Evolutionary conservation across 208 protist genomes (phyloP).

Genomic region (Acanthamoeba culbertsoni): DNA sequence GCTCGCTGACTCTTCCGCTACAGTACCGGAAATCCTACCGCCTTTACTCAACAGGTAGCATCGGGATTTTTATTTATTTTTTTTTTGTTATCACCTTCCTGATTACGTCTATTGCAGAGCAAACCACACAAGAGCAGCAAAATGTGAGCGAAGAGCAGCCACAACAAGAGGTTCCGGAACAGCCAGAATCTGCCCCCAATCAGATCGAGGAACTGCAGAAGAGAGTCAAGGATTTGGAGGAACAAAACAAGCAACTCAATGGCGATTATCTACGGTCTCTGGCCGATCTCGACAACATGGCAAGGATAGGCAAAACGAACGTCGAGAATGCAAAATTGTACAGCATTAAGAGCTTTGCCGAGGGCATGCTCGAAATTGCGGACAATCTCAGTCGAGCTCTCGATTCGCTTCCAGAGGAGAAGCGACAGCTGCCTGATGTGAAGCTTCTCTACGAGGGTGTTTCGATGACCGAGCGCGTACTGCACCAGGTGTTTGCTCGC

Average conservation of each 20-base stretch:
- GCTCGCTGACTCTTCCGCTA: no score
- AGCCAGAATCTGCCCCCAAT: neutral
- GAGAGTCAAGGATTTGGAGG: neutral
- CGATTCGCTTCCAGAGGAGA: slow-evolving; percentile 42
- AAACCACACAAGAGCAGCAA: neutral
- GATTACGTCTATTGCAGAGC: no score
- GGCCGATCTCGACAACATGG: slow-evolving; percentile 34
- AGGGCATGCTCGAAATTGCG: slow-evolving; percentile 70
- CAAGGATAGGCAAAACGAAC: neutral
- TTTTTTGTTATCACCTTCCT: no score
- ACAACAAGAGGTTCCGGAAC: neutral
- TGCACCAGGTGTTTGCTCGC: slow-evolving; percentile 34
- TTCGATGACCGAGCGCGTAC: slow-evolving; percentile 46
- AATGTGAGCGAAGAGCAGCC: neutral
- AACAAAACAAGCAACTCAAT: neutral
- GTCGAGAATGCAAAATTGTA: slow-evolving; percentile 51
- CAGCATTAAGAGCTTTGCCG: slow-evolving; percentile 63
- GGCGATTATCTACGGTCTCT: neutral
- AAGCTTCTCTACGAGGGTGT: slow-evolving; percentile 60
- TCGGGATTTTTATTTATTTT: no score
- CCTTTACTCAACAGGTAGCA: no score
- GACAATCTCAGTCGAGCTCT: slow-evolving; percentile 71
- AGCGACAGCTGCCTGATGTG: neutral
- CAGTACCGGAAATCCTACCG: no score
- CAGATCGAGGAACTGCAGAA: slow-evolving; percentile 31